A percentile compares a stretch with the other conserved stretches of the same genome.
These are phyloP conservation scores for Hirsutella thompsonii DNA, from an alignment of 2,329 filamentous ascomycete species.

Conservation along the genomic window DNA sequence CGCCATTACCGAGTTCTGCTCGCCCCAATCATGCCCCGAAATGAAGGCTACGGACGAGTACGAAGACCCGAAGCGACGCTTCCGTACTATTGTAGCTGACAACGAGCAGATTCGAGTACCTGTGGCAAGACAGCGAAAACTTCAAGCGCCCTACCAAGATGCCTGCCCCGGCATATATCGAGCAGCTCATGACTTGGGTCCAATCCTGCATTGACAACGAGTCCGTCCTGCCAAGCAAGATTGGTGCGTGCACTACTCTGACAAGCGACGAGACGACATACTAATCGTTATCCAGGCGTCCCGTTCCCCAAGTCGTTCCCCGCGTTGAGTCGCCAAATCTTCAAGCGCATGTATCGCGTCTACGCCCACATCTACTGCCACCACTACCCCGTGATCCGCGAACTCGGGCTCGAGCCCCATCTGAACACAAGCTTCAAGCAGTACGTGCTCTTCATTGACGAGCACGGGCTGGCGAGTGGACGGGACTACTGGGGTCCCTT, in stretches of 20 bases:
- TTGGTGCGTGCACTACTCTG: constrained; percentile 57
- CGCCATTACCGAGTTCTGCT: constrained; percentile 98
- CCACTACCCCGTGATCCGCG: constrained; percentile 93
- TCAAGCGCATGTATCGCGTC: constrained; percentile 97
- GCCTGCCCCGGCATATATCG: constrained; percentile 92
- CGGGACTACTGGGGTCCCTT: constrained; percentile 97
- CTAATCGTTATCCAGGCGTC: constrained; percentile 45
- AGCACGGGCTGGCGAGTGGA: constrained; percentile 82
- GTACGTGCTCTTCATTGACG: constrained; percentile 96
- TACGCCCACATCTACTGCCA: constrained; percentile 99
- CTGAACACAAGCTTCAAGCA: constrained; percentile 99
- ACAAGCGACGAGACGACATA: not conserved
- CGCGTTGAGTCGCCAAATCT: constrained; percentile 80
- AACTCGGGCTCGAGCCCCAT: constrained; percentile 90
- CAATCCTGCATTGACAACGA: constrained; percentile 94
- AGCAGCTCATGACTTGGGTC: constrained; percentile 95
- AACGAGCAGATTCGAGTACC: constrained; percentile 71
- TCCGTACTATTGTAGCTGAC: no score
- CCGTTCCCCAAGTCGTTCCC: constrained; percentile 92
- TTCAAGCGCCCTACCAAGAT: constrained; percentile 97
- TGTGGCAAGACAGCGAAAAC: constrained; percentile 93
- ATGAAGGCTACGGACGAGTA: constrained; percentile 99
- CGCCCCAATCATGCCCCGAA: constrained; percentile 89
- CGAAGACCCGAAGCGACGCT: constrained; percentile 17
- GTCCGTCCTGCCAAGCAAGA: constrained; percentile 83